These are phyloP conservation scores for Pyracantha coccinea DNA, from an alignment of 331 rosid genomes.

Conservation along the genomic window DNA sequence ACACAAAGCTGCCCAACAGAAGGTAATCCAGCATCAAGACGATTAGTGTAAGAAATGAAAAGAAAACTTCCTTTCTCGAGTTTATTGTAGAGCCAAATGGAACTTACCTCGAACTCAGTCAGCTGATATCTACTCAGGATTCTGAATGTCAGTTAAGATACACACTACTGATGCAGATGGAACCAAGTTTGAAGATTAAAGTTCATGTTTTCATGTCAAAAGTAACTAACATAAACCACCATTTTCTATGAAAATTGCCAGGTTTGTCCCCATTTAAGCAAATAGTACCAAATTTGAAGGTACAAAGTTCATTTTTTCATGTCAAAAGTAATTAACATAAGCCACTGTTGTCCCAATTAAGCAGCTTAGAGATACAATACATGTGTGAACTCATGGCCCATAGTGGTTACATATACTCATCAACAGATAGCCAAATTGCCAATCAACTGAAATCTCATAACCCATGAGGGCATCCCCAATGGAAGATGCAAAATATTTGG, in stretches of 20 bases:
- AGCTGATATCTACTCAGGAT: conserved; percentile 79
- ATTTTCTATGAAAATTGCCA: not conserved
- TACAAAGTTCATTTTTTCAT: not conserved
- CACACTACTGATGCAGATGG: conserved; percentile 15
- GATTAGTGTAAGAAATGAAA: not conserved
- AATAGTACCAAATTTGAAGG: not conserved
- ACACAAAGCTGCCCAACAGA: conserved; percentile 69
- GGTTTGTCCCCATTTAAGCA: not conserved
- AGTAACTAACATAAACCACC: not conserved
- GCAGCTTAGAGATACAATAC: not conserved
- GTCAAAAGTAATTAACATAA: not conserved
- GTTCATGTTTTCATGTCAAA: not conserved
- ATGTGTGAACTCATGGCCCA: not conserved
- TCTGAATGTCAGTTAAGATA: conserved; percentile 63
- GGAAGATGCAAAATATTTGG: not conserved
- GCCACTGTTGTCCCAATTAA: not conserved
- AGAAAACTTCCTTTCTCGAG: not conserved
- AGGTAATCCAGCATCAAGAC: conserved; percentile 1
- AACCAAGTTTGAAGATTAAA: not conserved
- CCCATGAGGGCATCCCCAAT: too few relatives aligned
- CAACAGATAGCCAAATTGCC: not conserved
- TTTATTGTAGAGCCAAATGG: not conserved
- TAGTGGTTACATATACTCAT: not conserved
- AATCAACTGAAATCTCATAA: not conserved
- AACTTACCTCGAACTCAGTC: conserved; percentile 91